A percentile compares a stretch with the other conserved stretches of the same genome.
Conservation (phyloP, 2,329 filamentous ascomycete species). For the Gnomoniopsis smithogilvyi region DNA sequence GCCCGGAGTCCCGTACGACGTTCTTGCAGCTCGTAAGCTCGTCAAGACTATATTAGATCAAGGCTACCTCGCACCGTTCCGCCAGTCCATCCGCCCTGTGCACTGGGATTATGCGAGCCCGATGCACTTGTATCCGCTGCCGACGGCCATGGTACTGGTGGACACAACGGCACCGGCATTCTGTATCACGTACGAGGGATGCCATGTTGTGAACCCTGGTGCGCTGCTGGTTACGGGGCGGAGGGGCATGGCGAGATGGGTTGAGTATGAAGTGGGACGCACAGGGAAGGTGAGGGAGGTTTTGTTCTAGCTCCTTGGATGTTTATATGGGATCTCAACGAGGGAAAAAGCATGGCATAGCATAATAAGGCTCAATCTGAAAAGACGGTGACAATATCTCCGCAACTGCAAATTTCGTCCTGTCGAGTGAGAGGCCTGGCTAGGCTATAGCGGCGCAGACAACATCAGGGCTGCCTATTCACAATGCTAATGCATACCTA, state of each 20-base stretch:
- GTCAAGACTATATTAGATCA: slow-evolving; percentile 93
- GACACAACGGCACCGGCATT: slow-evolving; percentile 82
- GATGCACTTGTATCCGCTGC: slow-evolving; percentile 82
- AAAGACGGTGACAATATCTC: background rate
- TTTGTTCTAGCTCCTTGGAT: slow-evolving; percentile 39
- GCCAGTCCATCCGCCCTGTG: slow-evolving; percentile 72
- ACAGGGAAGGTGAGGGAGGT: slow-evolving; percentile 63
- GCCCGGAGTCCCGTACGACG: slow-evolving; percentile 40
- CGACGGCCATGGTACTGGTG: slow-evolving; percentile 77
- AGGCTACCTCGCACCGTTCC: slow-evolving; percentile 83
- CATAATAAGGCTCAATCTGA: background rate
- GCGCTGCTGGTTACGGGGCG: slow-evolving; percentile 67
- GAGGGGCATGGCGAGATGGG: slow-evolving; percentile 72
- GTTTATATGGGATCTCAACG: background rate
- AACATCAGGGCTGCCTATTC: no score
- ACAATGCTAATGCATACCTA: no score
- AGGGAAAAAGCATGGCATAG: background rate
- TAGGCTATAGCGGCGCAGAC: background rate
- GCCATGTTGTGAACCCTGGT: slow-evolving; percentile 92
- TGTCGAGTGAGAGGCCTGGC: background rate
- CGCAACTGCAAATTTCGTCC: no score
- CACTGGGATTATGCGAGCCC: slow-evolving; percentile 83
- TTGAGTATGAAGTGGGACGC: slow-evolving; percentile 75
- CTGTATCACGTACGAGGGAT: slow-evolving; percentile 88
- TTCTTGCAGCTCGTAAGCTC: slow-evolving; percentile 66